Evolutionary conservation across 441 rosid genomes (phyloP).

Genomic region (Macaranga tanarius): DNA sequence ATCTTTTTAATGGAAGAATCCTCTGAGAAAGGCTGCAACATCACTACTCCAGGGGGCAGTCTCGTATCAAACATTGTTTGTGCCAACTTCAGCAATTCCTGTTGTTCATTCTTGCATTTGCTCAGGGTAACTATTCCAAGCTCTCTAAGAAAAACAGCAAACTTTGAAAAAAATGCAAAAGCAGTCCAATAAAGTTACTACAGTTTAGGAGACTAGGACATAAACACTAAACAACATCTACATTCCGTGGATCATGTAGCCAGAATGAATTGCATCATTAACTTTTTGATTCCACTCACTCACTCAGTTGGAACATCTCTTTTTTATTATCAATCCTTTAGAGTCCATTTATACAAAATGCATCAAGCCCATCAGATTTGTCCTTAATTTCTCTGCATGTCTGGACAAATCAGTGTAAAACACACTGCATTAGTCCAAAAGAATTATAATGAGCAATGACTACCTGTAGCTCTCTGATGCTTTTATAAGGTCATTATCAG

Average conservation of each 20-base stretch:
- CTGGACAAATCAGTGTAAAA: conserved; percentile 5
- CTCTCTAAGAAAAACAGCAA: conserved; percentile 48
- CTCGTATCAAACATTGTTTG: conserved; percentile 90
- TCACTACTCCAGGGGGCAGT: conserved; percentile 76
- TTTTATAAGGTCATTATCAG: conserved; percentile 57
- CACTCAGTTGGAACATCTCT: background rate
- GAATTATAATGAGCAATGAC: conserved; percentile 3
- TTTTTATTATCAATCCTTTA: conserved; percentile 1
- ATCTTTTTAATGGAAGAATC: conserved; percentile 81
- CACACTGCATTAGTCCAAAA: background rate
- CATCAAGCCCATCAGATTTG: background rate
- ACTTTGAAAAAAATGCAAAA: conserved; percentile 5
- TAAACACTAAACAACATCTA: background rate
- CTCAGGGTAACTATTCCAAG: conserved; percentile 71
- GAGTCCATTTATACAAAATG: background rate
- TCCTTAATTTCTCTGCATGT: conserved; percentile 1
- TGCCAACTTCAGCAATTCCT: conserved; percentile 77
- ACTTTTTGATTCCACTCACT: background rate
- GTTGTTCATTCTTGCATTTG: conserved; percentile 59
- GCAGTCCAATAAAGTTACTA: background rate
- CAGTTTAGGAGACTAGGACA: conserved; percentile 4
- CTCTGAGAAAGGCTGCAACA: conserved; percentile 88
- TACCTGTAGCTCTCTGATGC: conserved; percentile 85
- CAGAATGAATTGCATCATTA: conserved; percentile 5
- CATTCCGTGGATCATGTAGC: background rate